Conservation (phyloP, 148 eudicot species). For the Polygonum aviculare region DNA sequence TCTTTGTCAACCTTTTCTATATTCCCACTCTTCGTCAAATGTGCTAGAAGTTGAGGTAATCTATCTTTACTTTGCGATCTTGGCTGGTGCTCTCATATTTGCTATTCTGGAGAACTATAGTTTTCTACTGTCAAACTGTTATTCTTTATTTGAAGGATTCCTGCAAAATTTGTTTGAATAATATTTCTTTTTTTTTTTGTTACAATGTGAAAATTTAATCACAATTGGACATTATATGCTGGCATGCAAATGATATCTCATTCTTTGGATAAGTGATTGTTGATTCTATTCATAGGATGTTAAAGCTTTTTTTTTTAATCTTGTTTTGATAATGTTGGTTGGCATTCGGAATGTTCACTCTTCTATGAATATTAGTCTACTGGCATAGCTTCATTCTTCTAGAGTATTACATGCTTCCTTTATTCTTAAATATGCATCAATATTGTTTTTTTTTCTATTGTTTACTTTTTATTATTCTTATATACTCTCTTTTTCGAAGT, state of each 20-base stretch:
- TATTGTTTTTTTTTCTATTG: neutral
- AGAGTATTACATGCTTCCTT: neutral
- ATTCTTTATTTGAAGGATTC: neutral
- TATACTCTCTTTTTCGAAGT: neutral
- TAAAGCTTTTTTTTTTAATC: neutral
- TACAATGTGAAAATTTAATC: neutral
- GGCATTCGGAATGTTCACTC: neutral
- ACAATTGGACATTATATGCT: neutral
- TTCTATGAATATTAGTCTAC: neutral
- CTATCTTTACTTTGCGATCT: conserved; percentile 4
- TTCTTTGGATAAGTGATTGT: neutral
- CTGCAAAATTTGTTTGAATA: neutral
- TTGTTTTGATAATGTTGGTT: neutral
- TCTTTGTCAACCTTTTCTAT: conserved; percentile 84
- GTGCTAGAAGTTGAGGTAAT: conserved; percentile 94
- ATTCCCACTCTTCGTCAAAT: conserved; percentile 93
- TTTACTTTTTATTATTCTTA: neutral
- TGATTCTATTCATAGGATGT: neutral
- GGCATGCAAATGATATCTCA: neutral
- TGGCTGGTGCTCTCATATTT: neutral
- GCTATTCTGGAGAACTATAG: neutral
- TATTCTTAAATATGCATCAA: neutral
- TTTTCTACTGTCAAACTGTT: neutral
- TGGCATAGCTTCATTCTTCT: neutral
- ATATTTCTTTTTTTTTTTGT: neutral